Percentiles rank a stretch among this genome's conserved stretches.
Conservation (phyloP, 2,329 filamentous ascomycete genomes). For the Aspergillus aculeatus region DNA sequence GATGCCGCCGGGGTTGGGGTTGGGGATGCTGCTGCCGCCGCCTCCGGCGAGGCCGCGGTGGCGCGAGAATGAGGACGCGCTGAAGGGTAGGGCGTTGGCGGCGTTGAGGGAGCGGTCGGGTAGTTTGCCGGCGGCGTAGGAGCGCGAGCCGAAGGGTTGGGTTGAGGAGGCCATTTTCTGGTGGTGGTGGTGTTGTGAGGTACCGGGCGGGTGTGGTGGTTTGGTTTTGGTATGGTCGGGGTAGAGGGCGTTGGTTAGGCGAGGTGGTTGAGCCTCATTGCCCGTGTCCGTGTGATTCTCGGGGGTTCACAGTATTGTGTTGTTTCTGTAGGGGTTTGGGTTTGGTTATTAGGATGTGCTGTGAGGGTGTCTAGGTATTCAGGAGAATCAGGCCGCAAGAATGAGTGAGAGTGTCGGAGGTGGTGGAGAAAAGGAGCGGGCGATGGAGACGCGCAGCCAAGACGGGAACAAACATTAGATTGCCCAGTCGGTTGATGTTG, state of each 20-base stretch:
- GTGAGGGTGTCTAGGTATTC: neutral
- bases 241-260: neutral
- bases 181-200: neutral
- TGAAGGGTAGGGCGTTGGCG: conserved; percentile 44
- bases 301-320: neutral
- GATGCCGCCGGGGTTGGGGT: no score
- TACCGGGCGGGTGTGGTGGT: neutral
- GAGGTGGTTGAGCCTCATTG: neutral
- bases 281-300: neutral
- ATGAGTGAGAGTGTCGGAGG: neutral
- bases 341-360: no score
- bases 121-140: conserved; percentile 54
- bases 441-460: neutral
- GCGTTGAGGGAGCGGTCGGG: conserved; percentile 48
- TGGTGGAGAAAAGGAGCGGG: neutral
- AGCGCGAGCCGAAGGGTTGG: conserved; percentile 56
- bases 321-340: no score
- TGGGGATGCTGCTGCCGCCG: conserved; percentile 25
- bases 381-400: neutral
- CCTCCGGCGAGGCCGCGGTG: conserved; percentile 36
- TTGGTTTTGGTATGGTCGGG: neutral
- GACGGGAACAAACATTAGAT: neutral
- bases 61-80: conserved; percentile 45
- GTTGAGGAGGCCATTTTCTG: conserved; percentile 52
- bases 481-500: no score